phyloP scores from a whole-genome alignment of 176 grass and related monocot genomes.

The Zea luxurians region DNA sequence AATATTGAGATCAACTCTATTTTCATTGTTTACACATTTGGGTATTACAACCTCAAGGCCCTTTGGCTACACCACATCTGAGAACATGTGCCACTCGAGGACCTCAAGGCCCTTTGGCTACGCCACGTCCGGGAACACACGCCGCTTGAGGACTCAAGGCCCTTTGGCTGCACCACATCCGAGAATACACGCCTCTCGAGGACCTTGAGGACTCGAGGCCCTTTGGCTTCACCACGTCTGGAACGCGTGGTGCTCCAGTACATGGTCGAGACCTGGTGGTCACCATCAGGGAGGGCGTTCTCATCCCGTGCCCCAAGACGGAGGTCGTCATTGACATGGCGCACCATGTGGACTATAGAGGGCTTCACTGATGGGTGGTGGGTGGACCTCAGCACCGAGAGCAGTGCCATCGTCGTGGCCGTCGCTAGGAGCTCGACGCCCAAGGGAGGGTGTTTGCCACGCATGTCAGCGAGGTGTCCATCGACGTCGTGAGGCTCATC shows the following conservation, averaged over 20 bases:
- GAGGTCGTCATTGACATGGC: constrained; percentile 69
- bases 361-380: constrained; percentile 61
- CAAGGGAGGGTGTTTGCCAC: constrained; percentile 62
- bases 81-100: constrained; percentile 44
- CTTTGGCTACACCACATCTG: too few relatives aligned
- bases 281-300: constrained; percentile 64
- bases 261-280: constrained; percentile 79
- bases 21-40: too few relatives aligned
- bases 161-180: too few relatives aligned
- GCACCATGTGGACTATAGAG: constrained; percentile 37
- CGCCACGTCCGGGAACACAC: constrained; percentile 46
- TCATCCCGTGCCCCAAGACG: constrained; percentile 90
- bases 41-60: too few relatives aligned
- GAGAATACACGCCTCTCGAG: too few relatives aligned
- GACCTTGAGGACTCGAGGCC: too few relatives aligned
- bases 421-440: constrained; percentile 59
- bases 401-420: constrained; percentile 71
- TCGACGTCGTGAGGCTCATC: constrained; percentile 48
- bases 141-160: too few relatives aligned
- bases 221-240: too few relatives aligned
- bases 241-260: too few relatives aligned
- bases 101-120: constrained; percentile 61
- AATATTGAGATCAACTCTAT: too few relatives aligned
- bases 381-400: constrained; percentile 82
- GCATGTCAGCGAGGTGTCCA: constrained; percentile 63